phyloP scores from a whole-genome alignment of 2,329 filamentous ascomycete species.

The Claviceps sp. region DNA sequence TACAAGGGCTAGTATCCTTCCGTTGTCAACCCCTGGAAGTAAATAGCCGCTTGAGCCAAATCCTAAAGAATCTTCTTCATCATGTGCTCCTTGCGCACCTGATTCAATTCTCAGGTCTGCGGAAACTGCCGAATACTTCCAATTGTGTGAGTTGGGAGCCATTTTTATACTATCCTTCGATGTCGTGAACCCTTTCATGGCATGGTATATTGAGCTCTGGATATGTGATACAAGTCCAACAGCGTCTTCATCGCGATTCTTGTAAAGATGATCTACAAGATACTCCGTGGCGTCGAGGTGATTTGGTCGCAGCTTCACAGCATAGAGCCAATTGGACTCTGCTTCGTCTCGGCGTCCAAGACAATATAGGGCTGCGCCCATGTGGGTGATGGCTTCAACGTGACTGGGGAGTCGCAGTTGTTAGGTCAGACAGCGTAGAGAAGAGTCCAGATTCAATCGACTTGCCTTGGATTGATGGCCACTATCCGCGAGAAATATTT shows the following conservation, averaged over 20 bases:
- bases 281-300: slow-evolving; percentile 95
- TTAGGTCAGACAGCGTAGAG: slow-evolving; percentile 8
- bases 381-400: slow-evolving; percentile 86
- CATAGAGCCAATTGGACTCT: slow-evolving; percentile 70
- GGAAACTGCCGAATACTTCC: not conserved
- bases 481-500: slow-evolving; percentile 59
- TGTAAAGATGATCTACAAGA: slow-evolving; percentile 77
- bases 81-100: not conserved
- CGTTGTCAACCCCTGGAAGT: slow-evolving; percentile 77
- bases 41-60: slow-evolving; percentile 51
- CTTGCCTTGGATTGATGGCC: slow-evolving; percentile 41
- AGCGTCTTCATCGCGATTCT: slow-evolving; percentile 70
- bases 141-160: not conserved
- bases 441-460: slow-evolving; percentile 17
- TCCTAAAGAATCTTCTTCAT: slow-evolving; percentile 7
- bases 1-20: slow-evolving; percentile 80
- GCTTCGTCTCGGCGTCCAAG: slow-evolving; percentile 74
- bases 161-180: not conserved
- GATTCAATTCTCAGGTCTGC: not conserved
- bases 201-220: slow-evolving; percentile 51
- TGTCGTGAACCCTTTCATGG: not conserved
- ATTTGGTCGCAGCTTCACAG: slow-evolving; percentile 70
- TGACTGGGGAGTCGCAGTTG: slow-evolving; percentile 40
- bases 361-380: slow-evolving; percentile 78
- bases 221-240: slow-evolving; percentile 78